A percentile compares a stretch with the other conserved stretches of the same genome.
These are phyloP conservation scores for Termitomyces sp. DNA, from an alignment of 768 basidiomycete species.

Conservation along the genomic window DNA sequence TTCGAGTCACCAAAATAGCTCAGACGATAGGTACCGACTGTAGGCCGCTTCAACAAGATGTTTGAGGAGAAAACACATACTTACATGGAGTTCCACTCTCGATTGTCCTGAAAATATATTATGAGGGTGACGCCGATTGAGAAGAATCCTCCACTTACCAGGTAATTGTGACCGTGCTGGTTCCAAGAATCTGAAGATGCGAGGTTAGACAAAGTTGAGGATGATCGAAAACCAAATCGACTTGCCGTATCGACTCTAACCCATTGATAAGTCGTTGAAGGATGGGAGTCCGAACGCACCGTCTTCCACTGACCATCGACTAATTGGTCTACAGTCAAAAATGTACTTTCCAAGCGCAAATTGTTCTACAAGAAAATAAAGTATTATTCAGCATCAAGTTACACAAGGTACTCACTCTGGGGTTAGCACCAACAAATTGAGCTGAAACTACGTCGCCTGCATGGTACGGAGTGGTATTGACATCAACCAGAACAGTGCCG, in stretches of 20 bases:
- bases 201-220: conserved; percentile 4
- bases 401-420: conserved; percentile 46
- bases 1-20: conserved; percentile 78
- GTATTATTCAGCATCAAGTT: not conserved
- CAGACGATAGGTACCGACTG: conserved; percentile 71
- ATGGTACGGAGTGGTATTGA: conserved; percentile 45
- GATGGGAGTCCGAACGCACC: conserved; percentile 74
- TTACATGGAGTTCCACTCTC: conserved; percentile 57
- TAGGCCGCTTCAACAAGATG: conserved; percentile 1
- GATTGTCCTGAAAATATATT: conserved; percentile 46
- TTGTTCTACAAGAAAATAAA: conserved; percentile 54
- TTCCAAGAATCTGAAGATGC: conserved; percentile 45
- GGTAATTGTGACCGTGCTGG: conserved; percentile 61
- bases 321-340: conserved; percentile 61
- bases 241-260: conserved; percentile 50
- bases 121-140: conserved; percentile 6
- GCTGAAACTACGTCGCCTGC: conserved; percentile 58
- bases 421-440: conserved; percentile 74
- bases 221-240: conserved; percentile 8
- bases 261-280: conserved; percentile 72
- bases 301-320: conserved; percentile 48
- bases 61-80: conserved; percentile 14
- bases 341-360: conserved; percentile 68
- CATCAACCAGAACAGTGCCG: conserved; percentile 59
- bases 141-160: conserved; percentile 44